Evolutionary conservation across 148 eudicot genomes (phyloP).

Genomic region (Arbutus unedo): DNA sequence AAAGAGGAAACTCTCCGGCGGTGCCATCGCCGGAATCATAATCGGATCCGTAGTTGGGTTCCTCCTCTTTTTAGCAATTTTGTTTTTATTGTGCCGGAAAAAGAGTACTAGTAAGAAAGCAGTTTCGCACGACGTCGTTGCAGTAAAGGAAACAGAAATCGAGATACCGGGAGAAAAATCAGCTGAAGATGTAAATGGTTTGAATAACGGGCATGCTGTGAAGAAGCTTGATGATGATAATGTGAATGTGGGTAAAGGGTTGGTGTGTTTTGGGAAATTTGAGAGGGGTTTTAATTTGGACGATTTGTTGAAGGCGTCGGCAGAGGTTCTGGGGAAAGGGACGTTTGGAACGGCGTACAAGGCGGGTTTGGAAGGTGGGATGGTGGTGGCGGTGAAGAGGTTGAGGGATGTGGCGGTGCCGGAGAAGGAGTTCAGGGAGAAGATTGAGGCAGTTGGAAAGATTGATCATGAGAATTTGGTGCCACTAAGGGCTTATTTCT

Average conservation of each 20-base stretch:
- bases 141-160: conserved; percentile 30
- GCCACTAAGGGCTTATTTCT: conserved; percentile 70
- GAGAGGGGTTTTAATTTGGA: conserved; percentile 65
- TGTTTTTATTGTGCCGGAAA: conserved; percentile 43
- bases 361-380: conserved; percentile 64
- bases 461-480: conserved; percentile 79
- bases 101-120: conserved; percentile 15
- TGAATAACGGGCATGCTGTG: conserved; percentile 4
- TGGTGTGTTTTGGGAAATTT: conserved; percentile 52
- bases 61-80: conserved; percentile 33
- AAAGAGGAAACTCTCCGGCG: conserved; percentile 55
- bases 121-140: conserved; percentile 17
- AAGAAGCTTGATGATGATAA: conserved; percentile 14
- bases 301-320: conserved; percentile 80
- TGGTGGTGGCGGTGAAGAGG: conserved; percentile 73
- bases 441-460: conserved; percentile 69
- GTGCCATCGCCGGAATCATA: conserved; percentile 72
- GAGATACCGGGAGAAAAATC: conserved; percentile 30
- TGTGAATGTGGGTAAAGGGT: conserved; percentile 30
- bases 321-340: conserved; percentile 96
- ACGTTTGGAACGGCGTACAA: conserved; percentile 90
- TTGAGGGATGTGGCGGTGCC: conserved; percentile 64
- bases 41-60: conserved; percentile 53
- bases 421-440: conserved; percentile 67
- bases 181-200: conserved; percentile 13